Evolutionary conservation across 768 basidiomycete genomes (phyloP), one percentile per base, ranked within the genome.

Genomic region (Rhizopogon vesiculosus): DNA sequence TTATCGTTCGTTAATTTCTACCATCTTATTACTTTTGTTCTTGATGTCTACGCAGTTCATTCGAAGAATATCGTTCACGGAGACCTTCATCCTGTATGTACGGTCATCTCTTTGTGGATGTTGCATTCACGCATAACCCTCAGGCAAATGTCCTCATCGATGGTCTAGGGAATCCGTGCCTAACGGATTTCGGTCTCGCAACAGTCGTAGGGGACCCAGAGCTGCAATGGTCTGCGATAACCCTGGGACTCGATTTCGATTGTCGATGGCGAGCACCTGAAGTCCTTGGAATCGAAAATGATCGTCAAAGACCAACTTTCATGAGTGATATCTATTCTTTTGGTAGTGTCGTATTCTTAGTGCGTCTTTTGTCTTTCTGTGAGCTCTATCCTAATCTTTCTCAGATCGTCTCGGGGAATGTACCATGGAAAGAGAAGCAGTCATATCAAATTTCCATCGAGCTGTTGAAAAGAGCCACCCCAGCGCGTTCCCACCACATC

Each of bases 121-220:
- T 29, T 2, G 7, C 2, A 6, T 9, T 29, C 5, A 12, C 28
- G 33, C 9, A 2, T 8, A 13, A 10, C 16, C 4, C 13, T 19
- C 41, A 66, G 63, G 62, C 51, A 2, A 63, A 67, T 3, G 56
- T 65, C 1, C 53, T 65, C 3, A n/a, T 65, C 1, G 56, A 56
- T 2, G 39, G n/a, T 8, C 41, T 56, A 8, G 58, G 70, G 25
- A 70, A 66, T 22, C 76, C 72, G 0, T 66, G 71, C 7, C 59
- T 80, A 9, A 69, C 71, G 28, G 78, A 78, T 51, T 80, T 80
- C 41, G 79, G 78, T 1, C 61, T 78, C 8, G 76, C 76, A 16
- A 73, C 61, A 35, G 69, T 77, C 45, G 63, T 69, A 16, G 64
- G 62, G 16, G 72, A 75, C 48, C 0, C n/a, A 46, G 45, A 46